These are phyloP conservation scores for Sporothrix protearum DNA, from an alignment of 2,329 filamentous ascomycete species.

Conservation along the genomic window DNA sequence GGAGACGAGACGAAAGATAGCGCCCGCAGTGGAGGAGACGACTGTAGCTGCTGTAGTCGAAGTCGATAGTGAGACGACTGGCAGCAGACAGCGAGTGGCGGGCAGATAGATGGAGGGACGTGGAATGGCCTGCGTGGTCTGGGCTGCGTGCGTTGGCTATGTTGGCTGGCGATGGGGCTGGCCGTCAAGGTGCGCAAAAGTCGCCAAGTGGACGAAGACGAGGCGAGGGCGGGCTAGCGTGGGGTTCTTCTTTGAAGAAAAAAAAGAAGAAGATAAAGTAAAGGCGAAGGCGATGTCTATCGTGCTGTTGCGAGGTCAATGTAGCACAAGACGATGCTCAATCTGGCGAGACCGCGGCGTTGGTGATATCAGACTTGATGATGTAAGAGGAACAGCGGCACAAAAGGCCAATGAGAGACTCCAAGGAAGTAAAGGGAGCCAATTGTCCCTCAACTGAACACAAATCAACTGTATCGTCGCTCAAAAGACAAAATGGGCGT, in stretches of 20 bases:
- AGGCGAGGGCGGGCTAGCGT: background rate
- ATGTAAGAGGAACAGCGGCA: background rate
- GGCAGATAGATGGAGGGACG: background rate
- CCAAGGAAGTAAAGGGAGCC: no score
- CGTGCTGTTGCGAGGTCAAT: background rate
- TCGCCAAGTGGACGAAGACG: background rate
- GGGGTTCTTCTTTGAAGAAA: background rate
- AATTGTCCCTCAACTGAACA: no score
- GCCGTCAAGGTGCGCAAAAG: constrained; percentile 12
- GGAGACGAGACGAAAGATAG: constrained; percentile 6
- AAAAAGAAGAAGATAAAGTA: background rate
- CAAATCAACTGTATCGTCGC: background rate
- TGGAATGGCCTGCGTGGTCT: background rate
- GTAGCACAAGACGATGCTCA: background rate
- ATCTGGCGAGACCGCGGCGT: background rate
- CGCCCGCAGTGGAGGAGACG: constrained; percentile 10
- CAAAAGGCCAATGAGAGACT: no score
- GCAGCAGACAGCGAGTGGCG: background rate
- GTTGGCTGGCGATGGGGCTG: background rate
- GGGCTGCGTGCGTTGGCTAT: background rate
- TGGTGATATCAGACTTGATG: background rate
- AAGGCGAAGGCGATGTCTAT: background rate
- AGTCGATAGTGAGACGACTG: background rate
- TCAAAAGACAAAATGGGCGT: background rate
- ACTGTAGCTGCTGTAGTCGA: no score